phyloP scores from a whole-genome alignment of 2,329 filamentous ascomycete genomes.

The Didymella sp. region DNA sequence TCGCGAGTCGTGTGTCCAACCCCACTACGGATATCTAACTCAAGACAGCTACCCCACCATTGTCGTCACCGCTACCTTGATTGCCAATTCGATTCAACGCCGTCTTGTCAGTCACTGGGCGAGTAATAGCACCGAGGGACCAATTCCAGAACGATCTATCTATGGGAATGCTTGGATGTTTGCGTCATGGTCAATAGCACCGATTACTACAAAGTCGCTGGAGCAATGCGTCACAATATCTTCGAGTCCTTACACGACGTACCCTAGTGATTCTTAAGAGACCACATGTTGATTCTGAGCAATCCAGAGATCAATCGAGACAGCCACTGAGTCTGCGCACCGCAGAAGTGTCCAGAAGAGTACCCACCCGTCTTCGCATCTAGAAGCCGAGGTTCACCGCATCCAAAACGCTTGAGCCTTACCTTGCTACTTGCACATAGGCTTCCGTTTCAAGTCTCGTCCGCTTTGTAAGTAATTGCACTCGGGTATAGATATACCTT shows the following conservation, averaged over 20 bases:
- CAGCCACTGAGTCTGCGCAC: conserved; percentile 10
- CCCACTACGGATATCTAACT: conserved; percentile 4
- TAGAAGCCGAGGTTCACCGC: conserved; percentile 22
- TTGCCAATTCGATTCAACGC: background rate
- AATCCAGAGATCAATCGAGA: background rate
- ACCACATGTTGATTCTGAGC: no score
- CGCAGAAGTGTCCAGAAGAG: conserved; percentile 6
- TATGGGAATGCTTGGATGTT: background rate
- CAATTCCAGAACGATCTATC: background rate
- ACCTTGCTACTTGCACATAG: conserved; percentile 8
- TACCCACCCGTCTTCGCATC: conserved; percentile 8
- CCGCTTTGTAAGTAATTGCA: conserved; percentile 15
- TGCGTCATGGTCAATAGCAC: conserved; percentile 1
- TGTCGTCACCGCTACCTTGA: conserved; percentile 10
- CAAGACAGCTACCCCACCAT: conserved; percentile 12
- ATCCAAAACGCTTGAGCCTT: conserved; percentile 9
- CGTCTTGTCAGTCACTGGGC: background rate
- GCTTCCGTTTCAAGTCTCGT: conserved; percentile 3
- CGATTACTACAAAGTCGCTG: background rate
- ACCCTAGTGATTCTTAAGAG: background rate
- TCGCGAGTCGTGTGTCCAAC: conserved; percentile 4
- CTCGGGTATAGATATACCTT: conserved; percentile 7
- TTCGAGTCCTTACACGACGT: background rate
- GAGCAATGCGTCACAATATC: background rate
- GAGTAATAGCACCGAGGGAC: background rate